Conservation (phyloP, 495 filamentous ascomycete species). For the Staphylotrichum longicolle region DNA sequence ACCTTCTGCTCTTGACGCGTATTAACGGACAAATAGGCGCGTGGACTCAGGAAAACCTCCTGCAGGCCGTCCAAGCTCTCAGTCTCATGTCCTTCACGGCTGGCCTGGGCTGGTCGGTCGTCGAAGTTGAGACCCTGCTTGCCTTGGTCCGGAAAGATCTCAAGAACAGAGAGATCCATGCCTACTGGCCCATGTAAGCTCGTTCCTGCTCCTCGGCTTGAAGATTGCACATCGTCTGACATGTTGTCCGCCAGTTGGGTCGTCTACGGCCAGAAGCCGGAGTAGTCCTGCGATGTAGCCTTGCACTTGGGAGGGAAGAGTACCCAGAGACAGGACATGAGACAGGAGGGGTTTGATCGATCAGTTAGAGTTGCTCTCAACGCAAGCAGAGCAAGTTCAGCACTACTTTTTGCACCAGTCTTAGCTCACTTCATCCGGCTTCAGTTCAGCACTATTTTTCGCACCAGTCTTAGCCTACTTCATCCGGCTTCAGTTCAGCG, state of each 20-base stretch:
- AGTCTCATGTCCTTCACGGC: conserved; percentile 24
- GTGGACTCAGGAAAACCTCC: conserved; percentile 18
- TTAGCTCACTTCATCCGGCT: too few relatives aligned
- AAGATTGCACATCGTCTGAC: not conserved
- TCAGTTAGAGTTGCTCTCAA: too few relatives aligned
- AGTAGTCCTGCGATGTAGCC: not conserved
- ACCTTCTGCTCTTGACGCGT: not conserved
- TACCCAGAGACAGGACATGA: too few relatives aligned
- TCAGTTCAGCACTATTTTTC: too few relatives aligned
- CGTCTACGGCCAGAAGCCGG: not conserved
- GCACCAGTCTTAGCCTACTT: too few relatives aligned
- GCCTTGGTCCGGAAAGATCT: conserved; percentile 27
- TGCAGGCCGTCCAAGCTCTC: conserved; percentile 21
- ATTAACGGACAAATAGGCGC: not conserved
- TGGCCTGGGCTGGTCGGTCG: conserved; percentile 22
- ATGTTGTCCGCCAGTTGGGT: not conserved
- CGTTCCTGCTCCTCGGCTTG: not conserved
- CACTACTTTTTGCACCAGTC: too few relatives aligned
- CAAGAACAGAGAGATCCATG: conserved; percentile 24
- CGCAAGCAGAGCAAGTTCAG: too few relatives aligned
- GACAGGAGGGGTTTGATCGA: too few relatives aligned
- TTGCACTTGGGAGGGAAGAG: not conserved
- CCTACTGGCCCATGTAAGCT: conserved; percentile 22
- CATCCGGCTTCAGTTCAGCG: too few relatives aligned
- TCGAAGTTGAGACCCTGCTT: conserved; percentile 22